These are phyloP conservation scores for Psophocarpus tetragonolobus DNA, from an alignment of 306 rosid species.

Conservation along the genomic window DNA sequence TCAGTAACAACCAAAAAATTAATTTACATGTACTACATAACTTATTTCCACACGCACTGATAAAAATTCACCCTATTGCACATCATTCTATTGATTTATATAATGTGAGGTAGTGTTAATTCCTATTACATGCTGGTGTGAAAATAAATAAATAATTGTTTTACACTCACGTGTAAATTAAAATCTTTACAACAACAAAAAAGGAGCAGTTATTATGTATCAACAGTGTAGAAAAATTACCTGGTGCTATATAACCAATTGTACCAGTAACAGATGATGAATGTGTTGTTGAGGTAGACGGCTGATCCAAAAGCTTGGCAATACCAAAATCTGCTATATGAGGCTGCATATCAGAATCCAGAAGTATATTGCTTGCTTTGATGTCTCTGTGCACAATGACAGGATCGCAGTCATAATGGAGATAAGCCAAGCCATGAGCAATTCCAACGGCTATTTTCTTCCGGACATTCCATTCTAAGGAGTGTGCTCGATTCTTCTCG, in stretches of 20 bases:
- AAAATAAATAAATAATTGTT: too few species aligned
- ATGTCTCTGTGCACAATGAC: slow-evolving; percentile 77
- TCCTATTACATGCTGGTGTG: too few species aligned
- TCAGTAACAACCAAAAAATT: not conserved
- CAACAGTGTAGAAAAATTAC: slow-evolving; percentile 35
- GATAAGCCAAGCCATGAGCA: slow-evolving; percentile 76
- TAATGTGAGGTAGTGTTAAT: too few species aligned
- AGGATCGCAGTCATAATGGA: slow-evolving; percentile 77
- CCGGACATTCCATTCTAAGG: slow-evolving; percentile 62
- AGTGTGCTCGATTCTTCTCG: slow-evolving; percentile 46
- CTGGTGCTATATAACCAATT: slow-evolving; percentile 77
- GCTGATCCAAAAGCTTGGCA: slow-evolving; percentile 68
- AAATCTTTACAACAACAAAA: too few species aligned
- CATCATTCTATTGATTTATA: too few species aligned
- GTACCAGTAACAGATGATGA: slow-evolving; percentile 60
- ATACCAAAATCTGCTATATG: slow-evolving; percentile 76
- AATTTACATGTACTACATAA: too few species aligned
- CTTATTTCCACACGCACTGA: too few species aligned
- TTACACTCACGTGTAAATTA: too few species aligned
- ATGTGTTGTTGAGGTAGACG: slow-evolving; percentile 42
- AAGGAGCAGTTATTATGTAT: not conserved
- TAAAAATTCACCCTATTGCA: too few species aligned
- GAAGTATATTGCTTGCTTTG: slow-evolving; percentile 72
- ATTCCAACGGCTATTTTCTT: slow-evolving; percentile 65
- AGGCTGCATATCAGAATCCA: slow-evolving; percentile 84